A percentile compares a stretch with the other conserved stretches of the same genome.
These are phyloP conservation scores for Handroanthus guayacan DNA, from an alignment of 257 asterid species.

Conservation along the genomic window DNA sequence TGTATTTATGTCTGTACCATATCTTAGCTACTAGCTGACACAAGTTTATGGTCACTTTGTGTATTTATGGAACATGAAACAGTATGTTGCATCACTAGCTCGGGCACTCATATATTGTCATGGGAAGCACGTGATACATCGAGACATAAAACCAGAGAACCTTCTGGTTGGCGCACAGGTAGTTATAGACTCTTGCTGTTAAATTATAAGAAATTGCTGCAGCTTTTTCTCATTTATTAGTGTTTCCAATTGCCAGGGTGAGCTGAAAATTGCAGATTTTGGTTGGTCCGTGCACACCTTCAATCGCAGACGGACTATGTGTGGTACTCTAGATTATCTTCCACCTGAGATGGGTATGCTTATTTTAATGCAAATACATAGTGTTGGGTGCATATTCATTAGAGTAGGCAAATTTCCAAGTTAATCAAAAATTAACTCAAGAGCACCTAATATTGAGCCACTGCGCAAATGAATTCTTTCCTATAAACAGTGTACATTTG, in stretches of 20 bases:
- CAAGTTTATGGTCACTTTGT: conserved; percentile 22
- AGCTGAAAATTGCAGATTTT: conserved; percentile 93
- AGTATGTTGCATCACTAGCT: conserved; percentile 95
- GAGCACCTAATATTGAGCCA: not conserved
- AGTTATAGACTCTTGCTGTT: conserved; percentile 20
- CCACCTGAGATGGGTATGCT: conserved; percentile 99
- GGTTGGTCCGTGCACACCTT: conserved; percentile 99
- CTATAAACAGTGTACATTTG: not conserved
- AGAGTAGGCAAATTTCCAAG: not conserved
- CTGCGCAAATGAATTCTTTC: not conserved
- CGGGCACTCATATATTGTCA: conserved; percentile 96
- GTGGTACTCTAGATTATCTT: conserved; percentile 97
- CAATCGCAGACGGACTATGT: conserved; percentile 94
- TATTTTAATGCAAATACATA: not conserved
- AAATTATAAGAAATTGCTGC: conserved; percentile 8
- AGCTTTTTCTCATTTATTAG: conserved; percentile 26
- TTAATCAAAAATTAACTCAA: not conserved
- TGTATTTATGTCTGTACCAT: conserved; percentile 19
- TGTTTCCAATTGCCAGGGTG: conserved; percentile 68
- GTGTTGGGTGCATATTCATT: not conserved
- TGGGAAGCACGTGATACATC: conserved; percentile 95
- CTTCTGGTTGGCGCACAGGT: conserved; percentile 96
- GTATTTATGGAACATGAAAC: conserved; percentile 41
- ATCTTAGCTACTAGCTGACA: conserved; percentile 14
- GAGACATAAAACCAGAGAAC: conserved; percentile 98